Conservation (phyloP, 352 stramenopile genomes). For the Phytopythium vexans region DNA sequence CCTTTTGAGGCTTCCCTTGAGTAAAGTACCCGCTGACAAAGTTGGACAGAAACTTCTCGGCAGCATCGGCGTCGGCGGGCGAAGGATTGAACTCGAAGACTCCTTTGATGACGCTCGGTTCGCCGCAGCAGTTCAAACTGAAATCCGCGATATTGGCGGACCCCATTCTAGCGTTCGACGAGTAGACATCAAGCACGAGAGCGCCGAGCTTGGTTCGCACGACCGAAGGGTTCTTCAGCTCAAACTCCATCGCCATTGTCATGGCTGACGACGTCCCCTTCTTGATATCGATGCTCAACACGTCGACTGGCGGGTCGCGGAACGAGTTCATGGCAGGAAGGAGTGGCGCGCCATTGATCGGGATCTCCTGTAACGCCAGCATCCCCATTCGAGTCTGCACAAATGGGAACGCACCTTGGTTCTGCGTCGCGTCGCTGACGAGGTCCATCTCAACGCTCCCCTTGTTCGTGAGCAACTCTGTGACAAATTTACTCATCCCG, state of each 20-base stretch:
- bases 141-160: slow-evolving; percentile 61
- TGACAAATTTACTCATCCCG: slow-evolving; percentile 58
- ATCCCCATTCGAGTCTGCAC: slow-evolving; percentile 76
- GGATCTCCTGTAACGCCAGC: slow-evolving; percentile 56
- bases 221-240: slow-evolving; percentile 67
- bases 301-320: slow-evolving; percentile 46
- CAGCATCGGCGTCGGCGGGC: slow-evolving; percentile 17
- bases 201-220: slow-evolving; percentile 56
- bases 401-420: slow-evolving; percentile 62
- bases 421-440: slow-evolving; percentile 19
- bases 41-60: slow-evolving; percentile 73
- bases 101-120: slow-evolving; percentile 47
- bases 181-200: slow-evolving; percentile 52
- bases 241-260: slow-evolving; percentile 66
- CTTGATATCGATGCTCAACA: slow-evolving; percentile 66
- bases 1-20: slow-evolving; percentile 54
- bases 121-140: slow-evolving; percentile 58
- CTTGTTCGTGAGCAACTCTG: slow-evolving; percentile 52
- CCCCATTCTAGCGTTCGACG: slow-evolving; percentile 44
- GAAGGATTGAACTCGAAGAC: slow-evolving; percentile 59
- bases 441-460: slow-evolving; percentile 61
- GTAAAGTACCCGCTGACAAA: slow-evolving; percentile 85
- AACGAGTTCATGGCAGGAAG: slow-evolving; percentile 77
- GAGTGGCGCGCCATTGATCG: slow-evolving; percentile 43
- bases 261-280: slow-evolving; percentile 41